These are phyloP conservation scores for Arabidopsis hybrid DNA, from an alignment of 441 rosid genomes.

Conservation along the genomic window DNA sequence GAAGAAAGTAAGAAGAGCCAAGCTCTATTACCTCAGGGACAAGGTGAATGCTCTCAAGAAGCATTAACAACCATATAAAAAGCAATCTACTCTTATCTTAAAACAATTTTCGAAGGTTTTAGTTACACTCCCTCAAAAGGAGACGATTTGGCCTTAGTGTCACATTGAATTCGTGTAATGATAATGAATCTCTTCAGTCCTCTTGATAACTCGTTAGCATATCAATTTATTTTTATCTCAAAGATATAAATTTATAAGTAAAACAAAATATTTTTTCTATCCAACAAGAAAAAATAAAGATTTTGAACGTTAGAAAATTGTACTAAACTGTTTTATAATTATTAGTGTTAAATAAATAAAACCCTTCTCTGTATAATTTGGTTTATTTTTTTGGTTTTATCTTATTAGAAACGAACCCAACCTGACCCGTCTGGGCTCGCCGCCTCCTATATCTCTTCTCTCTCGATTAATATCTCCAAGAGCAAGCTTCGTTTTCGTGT, in stretches of 20 bases:
- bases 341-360: neutral
- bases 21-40: conserved; percentile 91
- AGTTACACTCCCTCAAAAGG: neutral
- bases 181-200: neutral
- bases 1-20: conserved; percentile 94
- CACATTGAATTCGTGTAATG: conserved; percentile 30
- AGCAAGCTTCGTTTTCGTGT: neutral
- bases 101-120: conserved; percentile 17
- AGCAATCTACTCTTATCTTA: neutral
- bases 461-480: neutral
- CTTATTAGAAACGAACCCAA: neutral
- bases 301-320: neutral
- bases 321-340: neutral
- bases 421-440: neutral
- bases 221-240: neutral
- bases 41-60: conserved; percentile 86
- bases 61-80: conserved; percentile 34
- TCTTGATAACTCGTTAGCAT: neutral
- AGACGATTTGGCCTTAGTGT: conserved; percentile 12
- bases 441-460: neutral
- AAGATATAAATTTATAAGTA: neutral
- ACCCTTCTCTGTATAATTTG: neutral
- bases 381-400: neutral
- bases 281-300: too few relatives aligned
- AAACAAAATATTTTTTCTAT: neutral